Percentiles rank a stretch among this genome's conserved stretches.
Evolutionary conservation across 306 rosid species (phyloP).

Genomic region (Trifolium dubium): DNA sequence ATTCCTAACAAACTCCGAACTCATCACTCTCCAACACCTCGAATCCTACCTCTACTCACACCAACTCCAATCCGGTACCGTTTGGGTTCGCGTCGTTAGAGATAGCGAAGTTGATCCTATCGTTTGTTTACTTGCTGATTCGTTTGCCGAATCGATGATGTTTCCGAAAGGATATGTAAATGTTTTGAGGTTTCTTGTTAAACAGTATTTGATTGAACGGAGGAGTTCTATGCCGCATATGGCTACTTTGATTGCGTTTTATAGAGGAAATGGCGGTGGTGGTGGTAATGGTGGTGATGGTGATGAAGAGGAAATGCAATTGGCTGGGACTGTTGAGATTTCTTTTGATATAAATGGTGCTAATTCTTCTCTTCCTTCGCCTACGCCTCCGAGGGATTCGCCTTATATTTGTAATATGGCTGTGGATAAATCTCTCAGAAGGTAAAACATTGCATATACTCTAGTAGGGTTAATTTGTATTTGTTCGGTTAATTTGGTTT

Average conservation of each 20-base stretch:
- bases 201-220: slow-evolving; percentile 76
- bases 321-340: slow-evolving; percentile 96
- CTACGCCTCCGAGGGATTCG: slow-evolving; percentile 71
- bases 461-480: neutral
- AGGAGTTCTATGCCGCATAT: slow-evolving; percentile 69
- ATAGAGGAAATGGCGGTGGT: slow-evolving; percentile 35
- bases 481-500: neutral
- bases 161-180: slow-evolving; percentile 63
- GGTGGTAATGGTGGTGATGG: slow-evolving; percentile 11
- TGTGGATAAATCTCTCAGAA: slow-evolving; percentile 61
- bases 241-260: slow-evolving; percentile 79
- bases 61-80: slow-evolving; percentile 69
- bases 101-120: slow-evolving; percentile 57
- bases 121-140: slow-evolving; percentile 72
- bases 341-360: slow-evolving; percentile 72
- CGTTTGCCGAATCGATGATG: slow-evolving; percentile 80
- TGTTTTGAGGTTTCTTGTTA: slow-evolving; percentile 64
- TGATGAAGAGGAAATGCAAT: slow-evolving; percentile 31
- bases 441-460: slow-evolving; percentile 44
- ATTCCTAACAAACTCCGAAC: slow-evolving; percentile 68
- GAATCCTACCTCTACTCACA: slow-evolving; percentile 55
- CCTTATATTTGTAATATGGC: slow-evolving; percentile 88
- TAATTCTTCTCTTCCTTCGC: slow-evolving; percentile 74
- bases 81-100: slow-evolving; percentile 82
- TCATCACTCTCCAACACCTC: slow-evolving; percentile 59